A percentile compares a stretch with the other conserved stretches of the same genome.
Conservation (phyloP, 306 rosid genomes). For the Quercus glauca region DNA sequence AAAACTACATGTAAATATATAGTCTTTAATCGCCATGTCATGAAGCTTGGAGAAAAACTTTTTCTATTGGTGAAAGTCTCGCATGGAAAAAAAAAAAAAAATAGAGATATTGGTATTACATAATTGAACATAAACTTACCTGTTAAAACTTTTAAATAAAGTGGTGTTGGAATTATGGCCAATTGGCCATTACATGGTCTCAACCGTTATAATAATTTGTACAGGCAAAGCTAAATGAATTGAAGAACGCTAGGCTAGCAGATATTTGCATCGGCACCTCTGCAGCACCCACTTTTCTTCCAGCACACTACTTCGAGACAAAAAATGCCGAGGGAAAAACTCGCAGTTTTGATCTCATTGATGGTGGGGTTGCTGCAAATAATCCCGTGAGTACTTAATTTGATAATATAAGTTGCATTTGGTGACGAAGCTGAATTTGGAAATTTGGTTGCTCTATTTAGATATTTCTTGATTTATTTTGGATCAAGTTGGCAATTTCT, state of each 20-base stretch:
- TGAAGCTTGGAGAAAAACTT: no score
- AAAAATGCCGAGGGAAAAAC: conserved; percentile 6
- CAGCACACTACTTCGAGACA: conserved; percentile 35
- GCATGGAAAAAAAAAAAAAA: no score
- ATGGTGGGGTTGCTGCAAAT: conserved; percentile 44
- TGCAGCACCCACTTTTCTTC: conserved; percentile 46
- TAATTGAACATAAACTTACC: no score
- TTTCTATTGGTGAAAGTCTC: no score
- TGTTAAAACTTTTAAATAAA: no score
- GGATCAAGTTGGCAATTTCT: background rate
- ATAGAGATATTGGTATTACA: no score
- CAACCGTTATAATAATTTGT: background rate
- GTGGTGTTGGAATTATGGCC: no score
- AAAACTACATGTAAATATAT: no score
- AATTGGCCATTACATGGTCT: background rate
- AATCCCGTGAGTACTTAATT: conserved; percentile 35
- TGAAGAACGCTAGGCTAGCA: conserved; percentile 34
- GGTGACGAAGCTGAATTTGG: background rate
- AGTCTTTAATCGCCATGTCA: no score
- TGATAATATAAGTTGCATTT: background rate
- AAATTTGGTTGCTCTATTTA: background rate
- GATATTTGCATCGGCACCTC: conserved; percentile 47
- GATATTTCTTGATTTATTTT: background rate
- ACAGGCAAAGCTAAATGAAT: conserved; percentile 36
- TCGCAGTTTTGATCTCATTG: conserved; percentile 35